Base-by-base conservation (phyloP, 306 rosid genomes). In the Medicago truncatula region DNA sequence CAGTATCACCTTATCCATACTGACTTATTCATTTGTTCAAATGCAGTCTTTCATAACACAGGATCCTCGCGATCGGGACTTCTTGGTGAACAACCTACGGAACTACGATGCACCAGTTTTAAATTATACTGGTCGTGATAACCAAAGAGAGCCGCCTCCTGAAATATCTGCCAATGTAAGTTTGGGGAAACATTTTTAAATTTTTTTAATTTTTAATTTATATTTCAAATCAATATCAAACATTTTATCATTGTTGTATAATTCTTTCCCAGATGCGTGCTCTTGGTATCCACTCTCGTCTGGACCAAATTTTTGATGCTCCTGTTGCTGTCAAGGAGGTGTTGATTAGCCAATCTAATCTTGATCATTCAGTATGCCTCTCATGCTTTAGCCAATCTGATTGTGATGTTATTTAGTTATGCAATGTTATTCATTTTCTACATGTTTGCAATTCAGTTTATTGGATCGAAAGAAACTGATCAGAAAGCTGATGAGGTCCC, bases 251-350 rank as follows among this genome's bases (percentile, higher is more conserved):
- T 80, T 64, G 16, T 54, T 69, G 57, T 75, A 53, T 76, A 31
- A 28, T 78, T 66, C 23, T 73, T 43, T 43, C 58, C 80, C 88
- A 94, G 98, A 84, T 87, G 91, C 87, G 61, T 52, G 84, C 83
- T 53, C 85, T 94, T 82, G 98, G 96, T 21, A 87, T 94, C 53
- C 66, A 79, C 80, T 90, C 96, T 52, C 91, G 97, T 39, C 82
- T 94, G 65, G 98, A 94, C 83, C 89, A 92, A 90, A 83, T 92
- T 81, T 92, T 94, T 88, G 96, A 90, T 53, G 98, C 98, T 74
- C 97, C 98, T 54, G 36, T 21, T 76, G 97, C 97, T 40, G 97
- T 94, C 73, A 94, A 85, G 90, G 96, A 94, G 81, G 95, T 80
- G 68, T 86, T 94, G 88, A 86, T 49, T 76, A 69, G 82, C 78